Evolutionary conservation across 108 stramenopile genomes (phyloP).

Genomic region (Aurantiochytrium sp.): DNA sequence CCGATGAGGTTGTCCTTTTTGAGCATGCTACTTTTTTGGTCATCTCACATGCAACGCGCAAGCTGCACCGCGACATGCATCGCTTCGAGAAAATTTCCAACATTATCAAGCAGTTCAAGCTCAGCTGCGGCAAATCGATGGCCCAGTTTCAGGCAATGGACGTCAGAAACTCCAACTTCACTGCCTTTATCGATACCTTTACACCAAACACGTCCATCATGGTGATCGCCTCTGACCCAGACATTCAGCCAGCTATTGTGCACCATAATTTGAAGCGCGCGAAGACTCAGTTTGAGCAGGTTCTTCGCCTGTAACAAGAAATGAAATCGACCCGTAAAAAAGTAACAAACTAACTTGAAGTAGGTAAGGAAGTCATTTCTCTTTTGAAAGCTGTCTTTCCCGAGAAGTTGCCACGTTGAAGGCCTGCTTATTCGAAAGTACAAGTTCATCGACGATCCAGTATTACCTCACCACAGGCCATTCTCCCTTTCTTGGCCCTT

Average conservation of each 20-base stretch:
- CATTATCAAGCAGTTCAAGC: constrained; percentile 99
- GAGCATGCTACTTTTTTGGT: constrained; percentile 95
- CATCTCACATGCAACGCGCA: constrained; percentile 72
- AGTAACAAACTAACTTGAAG: no score
- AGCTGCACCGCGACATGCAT: constrained; percentile 86
- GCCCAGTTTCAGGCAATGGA: constrained; percentile 93
- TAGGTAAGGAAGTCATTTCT: no score
- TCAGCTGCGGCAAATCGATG: constrained; percentile 85
- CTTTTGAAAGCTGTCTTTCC: no score
- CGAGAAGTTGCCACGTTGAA: no score
- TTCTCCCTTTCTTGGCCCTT: no score
- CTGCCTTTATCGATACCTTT: constrained; percentile 86
- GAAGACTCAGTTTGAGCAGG: background rate
- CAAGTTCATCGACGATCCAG: no score
- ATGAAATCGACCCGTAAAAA: no score
- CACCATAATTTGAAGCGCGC: background rate
- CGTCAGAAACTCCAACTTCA: constrained; percentile 77
- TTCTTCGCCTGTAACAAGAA: background rate
- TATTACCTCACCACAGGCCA: no score
- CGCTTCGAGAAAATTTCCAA: constrained; percentile 98
- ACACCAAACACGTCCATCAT: constrained; percentile 95
- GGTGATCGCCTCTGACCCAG: constrained; percentile 81
- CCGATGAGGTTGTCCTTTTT: constrained; percentile 96
- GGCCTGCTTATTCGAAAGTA: no score
- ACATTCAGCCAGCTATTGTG: constrained; percentile 32